Evolutionary conservation across 331 rosid species (phyloP).

Genomic region (Pyracantha coccinea): DNA sequence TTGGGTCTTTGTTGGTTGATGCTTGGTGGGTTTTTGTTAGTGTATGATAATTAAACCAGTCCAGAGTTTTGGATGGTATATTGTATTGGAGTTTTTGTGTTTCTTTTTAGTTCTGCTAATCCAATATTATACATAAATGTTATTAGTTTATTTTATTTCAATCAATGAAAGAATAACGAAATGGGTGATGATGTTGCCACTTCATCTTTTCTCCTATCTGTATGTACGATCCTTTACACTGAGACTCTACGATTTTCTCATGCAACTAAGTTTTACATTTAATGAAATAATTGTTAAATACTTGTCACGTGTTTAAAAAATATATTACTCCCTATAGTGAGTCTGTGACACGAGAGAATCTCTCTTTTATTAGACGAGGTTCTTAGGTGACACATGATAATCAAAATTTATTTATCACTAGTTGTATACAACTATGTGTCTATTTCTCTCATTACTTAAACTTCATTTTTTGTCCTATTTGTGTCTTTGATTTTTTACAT

Average conservation of each 20-base stretch:
- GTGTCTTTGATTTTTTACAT: background rate
- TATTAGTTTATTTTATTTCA: background rate
- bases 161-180: background rate
- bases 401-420: too few species aligned
- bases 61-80: conserved; percentile 11
- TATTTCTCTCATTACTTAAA: too few species aligned
- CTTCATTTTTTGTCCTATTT: background rate
- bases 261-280: too few species aligned
- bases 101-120: background rate
- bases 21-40: conserved; percentile 27
- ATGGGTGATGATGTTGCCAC: conserved; percentile 4
- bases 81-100: background rate
- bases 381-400: too few species aligned
- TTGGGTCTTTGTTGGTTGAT: conserved; percentile 7
- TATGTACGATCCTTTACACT: background rate
- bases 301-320: too few species aligned
- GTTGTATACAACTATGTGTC: too few species aligned
- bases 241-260: background rate
- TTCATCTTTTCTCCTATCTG: background rate
- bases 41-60: conserved; percentile 15
- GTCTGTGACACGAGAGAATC: too few species aligned
- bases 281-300: too few species aligned
- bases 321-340: too few species aligned
- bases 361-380: too few species aligned
- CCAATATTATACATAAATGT: background rate